A percentile compares a stretch with the other conserved stretches of the same genome.
These are phyloP conservation scores for Globisporangium camurandrum DNA, from an alignment of 352 stramenopile species.

Conservation along the genomic window DNA sequence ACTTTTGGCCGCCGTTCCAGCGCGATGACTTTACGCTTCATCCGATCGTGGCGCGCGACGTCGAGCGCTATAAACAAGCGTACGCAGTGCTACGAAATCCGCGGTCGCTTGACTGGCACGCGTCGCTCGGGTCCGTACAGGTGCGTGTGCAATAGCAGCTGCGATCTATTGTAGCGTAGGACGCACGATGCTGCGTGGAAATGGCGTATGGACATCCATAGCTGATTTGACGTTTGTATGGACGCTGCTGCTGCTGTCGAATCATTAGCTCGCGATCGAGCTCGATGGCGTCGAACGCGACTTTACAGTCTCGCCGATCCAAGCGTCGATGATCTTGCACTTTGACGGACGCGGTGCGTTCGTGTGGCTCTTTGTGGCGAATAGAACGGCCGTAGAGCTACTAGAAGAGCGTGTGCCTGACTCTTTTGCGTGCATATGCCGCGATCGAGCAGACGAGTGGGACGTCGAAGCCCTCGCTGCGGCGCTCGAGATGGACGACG, in stretches of 20 bases:
- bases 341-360: slow-evolving; percentile 88
- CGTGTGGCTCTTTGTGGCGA: too few species aligned
- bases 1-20: slow-evolving; percentile 97
- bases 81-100: slow-evolving; percentile 94
- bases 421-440: neutral
- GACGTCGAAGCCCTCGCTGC: slow-evolving; percentile 45
- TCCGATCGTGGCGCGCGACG: slow-evolving; percentile 55
- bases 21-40: slow-evolving; percentile 90
- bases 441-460: slow-evolving; percentile 51
- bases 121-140: slow-evolving; percentile 89
- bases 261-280: slow-evolving; percentile 72
- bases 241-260: neutral
- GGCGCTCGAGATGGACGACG: slow-evolving; percentile 55
- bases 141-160: slow-evolving; percentile 15
- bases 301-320: slow-evolving; percentile 89
- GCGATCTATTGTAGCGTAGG: slow-evolving; percentile 1
- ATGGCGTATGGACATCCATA: too few species aligned
- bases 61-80: slow-evolving; percentile 86
- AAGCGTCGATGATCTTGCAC: slow-evolving; percentile 92
- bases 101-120: slow-evolving; percentile 89
- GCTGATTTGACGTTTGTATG: too few species aligned
- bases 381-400: too few species aligned
- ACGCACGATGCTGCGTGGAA: too few species aligned
- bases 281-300: slow-evolving; percentile 70
- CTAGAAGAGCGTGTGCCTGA: neutral